These are phyloP conservation scores for Samsoniella hepiali DNA, from an alignment of 2,329 filamentous ascomycete species.

Conservation along the genomic window DNA sequence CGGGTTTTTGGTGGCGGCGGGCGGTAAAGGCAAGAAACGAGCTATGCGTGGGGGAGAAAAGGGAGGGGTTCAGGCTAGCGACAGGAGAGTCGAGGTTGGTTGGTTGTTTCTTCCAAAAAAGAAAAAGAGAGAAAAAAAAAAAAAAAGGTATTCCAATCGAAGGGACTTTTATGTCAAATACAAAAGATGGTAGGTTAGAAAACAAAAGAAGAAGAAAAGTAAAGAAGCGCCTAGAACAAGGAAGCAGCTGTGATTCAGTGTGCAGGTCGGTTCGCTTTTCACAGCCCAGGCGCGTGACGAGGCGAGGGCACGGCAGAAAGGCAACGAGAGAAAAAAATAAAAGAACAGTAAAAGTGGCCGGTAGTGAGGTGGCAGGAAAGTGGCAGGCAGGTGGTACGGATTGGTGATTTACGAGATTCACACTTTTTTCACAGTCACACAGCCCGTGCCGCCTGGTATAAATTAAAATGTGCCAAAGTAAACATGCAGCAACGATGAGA, in stretches of 20 bases:
- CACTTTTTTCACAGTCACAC: background rate
- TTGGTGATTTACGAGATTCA: no score
- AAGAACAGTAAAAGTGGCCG: background rate
- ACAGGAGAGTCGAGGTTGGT: background rate
- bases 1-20: constrained; percentile 6
- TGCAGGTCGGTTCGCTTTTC: background rate
- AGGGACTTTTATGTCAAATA: background rate
- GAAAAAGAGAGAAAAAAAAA: background rate
- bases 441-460: background rate
- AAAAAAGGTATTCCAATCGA: background rate
- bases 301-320: background rate
- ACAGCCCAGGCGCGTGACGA: background rate
- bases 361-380: background rate
- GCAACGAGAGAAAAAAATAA: background rate
- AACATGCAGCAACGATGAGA: background rate
- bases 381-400: background rate
- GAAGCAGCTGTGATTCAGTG: no score
- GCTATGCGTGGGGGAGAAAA: background rate
- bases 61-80: background rate
- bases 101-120: background rate
- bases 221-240: background rate
- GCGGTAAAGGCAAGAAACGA: constrained; percentile 10
- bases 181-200: background rate
- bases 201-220: background rate
- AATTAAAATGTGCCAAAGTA: background rate